Conservation (phyloP, 768 basidiomycete species). For the Amanita phalloides region DNA sequence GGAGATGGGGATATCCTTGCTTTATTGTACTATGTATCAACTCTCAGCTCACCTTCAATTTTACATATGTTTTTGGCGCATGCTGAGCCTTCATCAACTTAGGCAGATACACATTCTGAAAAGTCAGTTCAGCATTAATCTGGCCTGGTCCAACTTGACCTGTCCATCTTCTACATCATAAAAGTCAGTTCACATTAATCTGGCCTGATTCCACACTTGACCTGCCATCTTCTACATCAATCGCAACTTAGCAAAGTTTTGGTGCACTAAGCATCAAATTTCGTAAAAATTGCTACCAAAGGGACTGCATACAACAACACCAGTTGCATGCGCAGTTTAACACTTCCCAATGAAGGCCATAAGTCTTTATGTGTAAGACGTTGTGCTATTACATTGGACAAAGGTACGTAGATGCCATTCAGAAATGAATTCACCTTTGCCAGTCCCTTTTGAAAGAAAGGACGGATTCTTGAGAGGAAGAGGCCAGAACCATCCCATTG, state of each 20-base stretch:
- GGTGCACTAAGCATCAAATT: too few relatives aligned
- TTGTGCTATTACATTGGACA: too few relatives aligned
- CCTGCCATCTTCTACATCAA: too few relatives aligned
- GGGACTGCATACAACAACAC: too few relatives aligned
- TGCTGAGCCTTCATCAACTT: neutral
- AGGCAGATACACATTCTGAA: neutral
- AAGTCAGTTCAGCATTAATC: neutral
- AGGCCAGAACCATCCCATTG: neutral
- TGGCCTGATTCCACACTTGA: too few relatives aligned
- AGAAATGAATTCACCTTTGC: conserved; percentile 13
- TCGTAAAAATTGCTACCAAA: too few relatives aligned
- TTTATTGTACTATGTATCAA: neutral
- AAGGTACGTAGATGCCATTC: neutral
- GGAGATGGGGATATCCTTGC: neutral
- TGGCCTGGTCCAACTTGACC: neutral
- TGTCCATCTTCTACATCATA: too few relatives aligned
- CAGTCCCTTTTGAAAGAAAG: neutral
- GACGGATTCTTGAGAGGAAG: neutral
- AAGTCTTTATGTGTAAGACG: too few relatives aligned
- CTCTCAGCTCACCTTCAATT: neutral
- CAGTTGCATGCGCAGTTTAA: too few relatives aligned
- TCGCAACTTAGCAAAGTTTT: too few relatives aligned
- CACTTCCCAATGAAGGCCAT: too few relatives aligned
- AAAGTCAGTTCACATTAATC: too few relatives aligned
- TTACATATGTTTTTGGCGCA: neutral